These are phyloP conservation scores for Blastomyces parvus DNA, from an alignment of 2,329 filamentous ascomycete genomes.

Conservation along the genomic window DNA sequence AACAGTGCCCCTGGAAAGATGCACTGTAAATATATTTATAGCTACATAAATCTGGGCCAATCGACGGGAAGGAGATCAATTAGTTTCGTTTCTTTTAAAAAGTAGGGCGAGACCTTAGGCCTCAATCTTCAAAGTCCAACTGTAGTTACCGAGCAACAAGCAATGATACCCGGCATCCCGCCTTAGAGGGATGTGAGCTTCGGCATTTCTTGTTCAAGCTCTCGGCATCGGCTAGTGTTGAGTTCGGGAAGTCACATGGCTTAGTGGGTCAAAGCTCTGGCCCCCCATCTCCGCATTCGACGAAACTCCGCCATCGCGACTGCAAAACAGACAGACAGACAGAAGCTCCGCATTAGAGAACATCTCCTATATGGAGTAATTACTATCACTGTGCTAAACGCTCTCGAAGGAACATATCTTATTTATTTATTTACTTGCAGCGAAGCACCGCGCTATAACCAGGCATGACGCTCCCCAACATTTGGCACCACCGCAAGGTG, in stretches of 20 bases:
- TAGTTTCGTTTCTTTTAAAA: neutral
- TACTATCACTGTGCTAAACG: neutral
- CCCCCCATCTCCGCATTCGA: neutral
- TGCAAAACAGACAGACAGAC: neutral
- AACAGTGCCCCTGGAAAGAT: too few relatives aligned
- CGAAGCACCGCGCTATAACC: neutral
- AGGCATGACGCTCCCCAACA: conserved; percentile 52
- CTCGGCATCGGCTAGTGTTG: neutral
- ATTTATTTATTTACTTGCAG: neutral
- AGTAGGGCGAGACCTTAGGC: neutral
- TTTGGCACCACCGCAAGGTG: conserved; percentile 78
- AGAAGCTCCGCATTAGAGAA: neutral
- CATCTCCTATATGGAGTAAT: neutral
- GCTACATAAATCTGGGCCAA: too few relatives aligned
- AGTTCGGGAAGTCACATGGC: conserved; percentile 4
- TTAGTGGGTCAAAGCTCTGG: neutral
- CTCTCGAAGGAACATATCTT: neutral
- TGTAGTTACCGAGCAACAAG: too few relatives aligned
- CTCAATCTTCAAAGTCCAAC: neutral
- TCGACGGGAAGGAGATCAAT: neutral
- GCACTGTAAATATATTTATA: neutral
- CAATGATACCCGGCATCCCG: too few relatives aligned
- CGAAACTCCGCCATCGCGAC: neutral
- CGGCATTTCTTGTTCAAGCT: neutral
- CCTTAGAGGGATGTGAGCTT: neutral